phyloP scores from a whole-genome alignment of 176 grass and related monocot species.

The barley (Hordeum vulgare) region MorexV3_pseudomolecules_assembly NC_058523.1:458416183-458416682 shows the following conservation, averaged over 20 bases:
- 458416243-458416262: not conserved
- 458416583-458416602: constrained; percentile 97
- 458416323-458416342: not conserved
- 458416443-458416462: constrained; percentile 43
- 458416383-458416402: constrained; percentile 63
- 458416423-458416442: constrained; percentile 76
- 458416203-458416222: not conserved
- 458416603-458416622: constrained; percentile 77
- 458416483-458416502: not conserved
- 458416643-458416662: constrained; percentile 41
- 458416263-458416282: not conserved
- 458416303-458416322: not conserved
- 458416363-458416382: constrained; percentile 43
- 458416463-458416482: not conserved
- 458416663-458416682: constrained; percentile 37
- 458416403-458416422: constrained; percentile 78
- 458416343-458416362: not conserved
- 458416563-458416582: constrained; percentile 98
- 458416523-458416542: not conserved
- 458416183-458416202: not conserved
- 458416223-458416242: not conserved
- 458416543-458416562: not conserved
- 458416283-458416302: not conserved
- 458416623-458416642: constrained; percentile 67
- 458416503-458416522: not conserved